phyloP scores from a whole-genome alignment of 306 rosid species.

The Castanospermum australe region DNA sequence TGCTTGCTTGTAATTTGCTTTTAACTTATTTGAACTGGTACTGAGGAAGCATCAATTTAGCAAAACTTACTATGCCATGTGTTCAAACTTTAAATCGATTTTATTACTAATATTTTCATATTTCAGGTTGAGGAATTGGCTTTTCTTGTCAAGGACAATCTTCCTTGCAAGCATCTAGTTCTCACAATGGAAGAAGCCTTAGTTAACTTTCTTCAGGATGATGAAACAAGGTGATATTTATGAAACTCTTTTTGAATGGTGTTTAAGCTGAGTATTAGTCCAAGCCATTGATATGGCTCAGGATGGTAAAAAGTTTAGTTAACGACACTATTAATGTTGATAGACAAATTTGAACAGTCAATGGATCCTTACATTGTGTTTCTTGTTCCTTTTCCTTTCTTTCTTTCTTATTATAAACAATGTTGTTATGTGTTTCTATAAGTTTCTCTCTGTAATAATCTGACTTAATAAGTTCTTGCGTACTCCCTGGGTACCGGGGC shows the following conservation, averaged over 20 bases:
- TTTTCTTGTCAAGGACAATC: constrained; percentile 92
- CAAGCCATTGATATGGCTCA: neutral
- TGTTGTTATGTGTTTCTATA: neutral
- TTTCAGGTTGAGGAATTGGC: constrained; percentile 97
- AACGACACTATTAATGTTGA: neutral
- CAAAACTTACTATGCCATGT: neutral
- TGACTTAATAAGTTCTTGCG: neutral
- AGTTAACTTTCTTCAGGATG: constrained; percentile 79
- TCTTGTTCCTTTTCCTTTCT: neutral
- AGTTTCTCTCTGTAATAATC: neutral
- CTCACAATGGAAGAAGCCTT: constrained; percentile 85
- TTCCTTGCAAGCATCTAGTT: constrained; percentile 93
- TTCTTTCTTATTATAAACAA: neutral
- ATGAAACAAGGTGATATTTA: constrained; percentile 65
- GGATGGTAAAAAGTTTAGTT: constrained; percentile 1
- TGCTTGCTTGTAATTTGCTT: neutral
- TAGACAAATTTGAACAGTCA: neutral
- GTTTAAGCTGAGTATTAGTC: constrained; percentile 1
- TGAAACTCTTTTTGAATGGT: constrained; percentile 22
- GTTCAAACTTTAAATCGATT: constrained; percentile 9
- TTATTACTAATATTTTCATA: neutral
- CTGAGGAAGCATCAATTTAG: neutral
- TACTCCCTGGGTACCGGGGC: neutral
- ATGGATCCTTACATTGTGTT: neutral
- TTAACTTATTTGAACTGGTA: neutral